Percentiles rank a stretch among this genome's conserved stretches.
Evolutionary conservation across 345 rosid genomes (phyloP).

Genomic region (Lepidium africanum): DNA sequence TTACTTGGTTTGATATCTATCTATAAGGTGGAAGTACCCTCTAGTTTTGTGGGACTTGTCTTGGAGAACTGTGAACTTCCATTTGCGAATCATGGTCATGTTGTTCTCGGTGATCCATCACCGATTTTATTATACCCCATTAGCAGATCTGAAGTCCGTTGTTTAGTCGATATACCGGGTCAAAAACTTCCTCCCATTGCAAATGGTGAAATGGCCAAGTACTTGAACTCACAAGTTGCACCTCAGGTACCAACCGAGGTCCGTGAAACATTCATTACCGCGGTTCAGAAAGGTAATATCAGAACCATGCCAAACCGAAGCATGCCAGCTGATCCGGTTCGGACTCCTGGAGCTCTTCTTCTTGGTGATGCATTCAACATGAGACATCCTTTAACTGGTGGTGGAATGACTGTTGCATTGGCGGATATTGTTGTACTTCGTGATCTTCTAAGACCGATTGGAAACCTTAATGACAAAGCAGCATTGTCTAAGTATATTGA

Average conservation of each 20-base stretch:
- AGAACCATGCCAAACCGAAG: slow-evolving; percentile 47
- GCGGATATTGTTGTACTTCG: slow-evolving; percentile 46
- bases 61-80: slow-evolving; percentile 59
- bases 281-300: slow-evolving; percentile 43
- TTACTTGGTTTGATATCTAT: background rate
- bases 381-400: slow-evolving; percentile 57
- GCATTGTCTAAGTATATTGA: slow-evolving; percentile 34
- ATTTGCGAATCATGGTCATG: slow-evolving; percentile 43
- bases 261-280: slow-evolving; percentile 34
- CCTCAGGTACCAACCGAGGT: slow-evolving; percentile 39
- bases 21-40: slow-evolving; percentile 51
- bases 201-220: slow-evolving; percentile 59
- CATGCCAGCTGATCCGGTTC: slow-evolving; percentile 49
- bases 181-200: slow-evolving; percentile 56
- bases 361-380: slow-evolving; percentile 53
- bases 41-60: slow-evolving; percentile 53
- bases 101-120: slow-evolving; percentile 51
- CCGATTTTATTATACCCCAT: slow-evolving; percentile 53
- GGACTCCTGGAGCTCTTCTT: slow-evolving; percentile 46
- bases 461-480: slow-evolving; percentile 34
- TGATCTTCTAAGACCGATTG: slow-evolving; percentile 37
- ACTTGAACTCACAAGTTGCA: slow-evolving; percentile 44
- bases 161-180: slow-evolving; percentile 63
- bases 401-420: slow-evolving; percentile 54
- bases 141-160: slow-evolving; percentile 55